These are phyloP conservation scores for Entonaema liquescens DNA, from an alignment of 495 filamentous ascomycete genomes.

Conservation along the genomic window DNA sequence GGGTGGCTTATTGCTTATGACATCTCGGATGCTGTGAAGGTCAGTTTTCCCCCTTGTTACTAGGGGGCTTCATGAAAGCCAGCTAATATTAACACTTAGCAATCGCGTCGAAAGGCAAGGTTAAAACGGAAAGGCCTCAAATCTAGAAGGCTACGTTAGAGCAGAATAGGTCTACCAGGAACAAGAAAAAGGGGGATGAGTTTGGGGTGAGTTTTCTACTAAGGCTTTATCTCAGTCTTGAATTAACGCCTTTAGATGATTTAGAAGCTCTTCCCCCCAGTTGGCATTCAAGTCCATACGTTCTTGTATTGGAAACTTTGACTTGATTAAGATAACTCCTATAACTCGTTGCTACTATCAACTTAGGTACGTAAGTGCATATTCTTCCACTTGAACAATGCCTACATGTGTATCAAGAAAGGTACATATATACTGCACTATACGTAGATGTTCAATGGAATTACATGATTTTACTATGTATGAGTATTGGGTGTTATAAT, in stretches of 20 bases:
- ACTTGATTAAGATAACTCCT: not conserved
- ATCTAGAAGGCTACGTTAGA: slow-evolving; percentile 18
- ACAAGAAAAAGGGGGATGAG: not conserved
- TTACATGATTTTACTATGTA: not conserved
- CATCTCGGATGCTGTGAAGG: slow-evolving; percentile 40
- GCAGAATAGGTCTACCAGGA: not conserved
- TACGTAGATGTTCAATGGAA: not conserved
- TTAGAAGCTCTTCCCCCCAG: not conserved
- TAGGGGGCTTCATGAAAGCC: not conserved
- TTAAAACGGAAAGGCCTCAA: slow-evolving; percentile 10
- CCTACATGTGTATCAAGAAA: not conserved
- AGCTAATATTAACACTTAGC: slow-evolving; percentile 6
- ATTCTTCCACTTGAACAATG: not conserved
- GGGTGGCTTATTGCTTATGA: slow-evolving; percentile 37
- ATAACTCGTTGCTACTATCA: not conserved
- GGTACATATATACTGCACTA: not conserved
- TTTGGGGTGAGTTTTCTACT: not conserved
- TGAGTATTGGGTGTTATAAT: not conserved
- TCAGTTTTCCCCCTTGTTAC: slow-evolving; percentile 1
- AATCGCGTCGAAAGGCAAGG: slow-evolving; percentile 27
- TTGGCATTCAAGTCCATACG: not conserved
- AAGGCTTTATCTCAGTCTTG: not conserved
- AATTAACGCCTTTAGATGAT: not conserved
- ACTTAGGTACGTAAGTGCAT: not conserved
- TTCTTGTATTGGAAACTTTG: not conserved